A percentile compares a stretch with the other conserved stretches of the same genome.
These are phyloP conservation scores for Lineolata rhizophorae DNA, from an alignment of 495 filamentous ascomycete species.

Conservation along the genomic window DNA sequence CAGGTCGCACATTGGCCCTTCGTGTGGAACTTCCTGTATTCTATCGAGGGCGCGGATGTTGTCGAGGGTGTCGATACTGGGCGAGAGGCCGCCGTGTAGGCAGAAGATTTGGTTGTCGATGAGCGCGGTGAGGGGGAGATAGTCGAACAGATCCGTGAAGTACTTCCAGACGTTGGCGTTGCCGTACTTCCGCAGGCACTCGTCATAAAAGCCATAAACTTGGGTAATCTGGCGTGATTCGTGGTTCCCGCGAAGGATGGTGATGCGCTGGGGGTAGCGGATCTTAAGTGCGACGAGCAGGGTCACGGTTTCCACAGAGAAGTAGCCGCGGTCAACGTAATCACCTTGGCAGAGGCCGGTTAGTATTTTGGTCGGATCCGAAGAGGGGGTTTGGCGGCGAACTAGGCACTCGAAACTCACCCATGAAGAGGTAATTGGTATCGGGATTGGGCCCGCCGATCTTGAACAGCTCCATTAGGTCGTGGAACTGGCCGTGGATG, in stretches of 20 bases:
- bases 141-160: conserved; percentile 98
- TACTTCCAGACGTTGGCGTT: conserved; percentile 92
- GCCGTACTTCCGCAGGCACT: conserved; percentile 92
- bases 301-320: conserved; percentile 88
- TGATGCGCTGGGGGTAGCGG: conserved; percentile 93
- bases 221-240: conserved; percentile 95
- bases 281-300: conserved; percentile 93
- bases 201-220: conserved; percentile 97
- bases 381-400: too few relatives aligned
- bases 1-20: conserved; percentile 96
- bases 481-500: conserved; percentile 81
- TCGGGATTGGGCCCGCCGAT: conserved; percentile 91
- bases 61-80: conserved; percentile 81
- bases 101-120: conserved; percentile 99
- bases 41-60: conserved; percentile 89
- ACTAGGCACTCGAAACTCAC: too few relatives aligned
- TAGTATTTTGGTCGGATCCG: conserved; percentile 2
- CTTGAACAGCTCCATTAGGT: conserved; percentile 94
- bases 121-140: conserved; percentile 88
- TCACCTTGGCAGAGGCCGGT: conserved; percentile 46
- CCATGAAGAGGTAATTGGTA: conserved; percentile 83
- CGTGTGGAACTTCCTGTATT: conserved; percentile 96
- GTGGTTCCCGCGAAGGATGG: conserved; percentile 89
- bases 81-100: conserved; percentile 83
- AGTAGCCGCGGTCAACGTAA: conserved; percentile 95